Percentiles rank a stretch among this genome's conserved stretches.
phyloP scores from a whole-genome alignment of 2,329 filamentous ascomycete genomes.

The Colletotrichum costaricense region DNA sequence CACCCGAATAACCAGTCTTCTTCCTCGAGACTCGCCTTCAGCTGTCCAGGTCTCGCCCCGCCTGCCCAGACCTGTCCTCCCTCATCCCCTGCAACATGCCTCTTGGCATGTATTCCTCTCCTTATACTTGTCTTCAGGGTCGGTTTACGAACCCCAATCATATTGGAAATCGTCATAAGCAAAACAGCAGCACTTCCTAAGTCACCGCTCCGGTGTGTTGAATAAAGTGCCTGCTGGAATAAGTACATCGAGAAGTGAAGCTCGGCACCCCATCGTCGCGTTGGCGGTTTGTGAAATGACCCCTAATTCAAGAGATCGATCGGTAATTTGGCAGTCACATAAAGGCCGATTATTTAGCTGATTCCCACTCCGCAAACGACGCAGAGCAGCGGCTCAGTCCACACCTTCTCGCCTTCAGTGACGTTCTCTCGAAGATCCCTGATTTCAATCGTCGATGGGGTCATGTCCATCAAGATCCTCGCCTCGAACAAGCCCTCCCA shows the following conservation, averaged over 20 bases:
- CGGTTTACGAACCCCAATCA: slow-evolving; percentile 6
- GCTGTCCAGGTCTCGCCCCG: not conserved
- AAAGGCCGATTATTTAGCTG: slow-evolving; percentile 46
- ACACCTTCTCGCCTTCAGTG: slow-evolving; percentile 60
- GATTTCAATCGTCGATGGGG: slow-evolving; percentile 62
- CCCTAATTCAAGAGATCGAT: not conserved
- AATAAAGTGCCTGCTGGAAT: slow-evolving; percentile 20
- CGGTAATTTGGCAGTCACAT: not conserved
- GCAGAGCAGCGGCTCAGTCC: slow-evolving; percentile 64
- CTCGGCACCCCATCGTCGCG: slow-evolving; percentile 4
- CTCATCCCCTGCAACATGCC: not conserved
- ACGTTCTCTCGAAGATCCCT: slow-evolving; percentile 61
- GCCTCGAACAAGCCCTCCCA: slow-evolving; percentile 66
- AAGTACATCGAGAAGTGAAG: slow-evolving; percentile 33
- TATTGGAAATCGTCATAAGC: slow-evolving; percentile 16
- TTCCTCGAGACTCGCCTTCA: not conserved
- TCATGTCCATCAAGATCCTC: slow-evolving; percentile 56
- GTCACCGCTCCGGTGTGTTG: not conserved
- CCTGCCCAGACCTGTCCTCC: not conserved
- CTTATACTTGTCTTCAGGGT: not conserved
- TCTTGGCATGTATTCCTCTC: not conserved
- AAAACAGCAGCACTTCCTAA: not conserved
- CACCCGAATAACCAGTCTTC: slow-evolving; percentile 15
- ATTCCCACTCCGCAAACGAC: slow-evolving; percentile 61
- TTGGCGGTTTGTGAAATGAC: not conserved